Conservation (phyloP, 192 early-diverging fungal genomes). For the Paraglomus brasilianum region DNA sequence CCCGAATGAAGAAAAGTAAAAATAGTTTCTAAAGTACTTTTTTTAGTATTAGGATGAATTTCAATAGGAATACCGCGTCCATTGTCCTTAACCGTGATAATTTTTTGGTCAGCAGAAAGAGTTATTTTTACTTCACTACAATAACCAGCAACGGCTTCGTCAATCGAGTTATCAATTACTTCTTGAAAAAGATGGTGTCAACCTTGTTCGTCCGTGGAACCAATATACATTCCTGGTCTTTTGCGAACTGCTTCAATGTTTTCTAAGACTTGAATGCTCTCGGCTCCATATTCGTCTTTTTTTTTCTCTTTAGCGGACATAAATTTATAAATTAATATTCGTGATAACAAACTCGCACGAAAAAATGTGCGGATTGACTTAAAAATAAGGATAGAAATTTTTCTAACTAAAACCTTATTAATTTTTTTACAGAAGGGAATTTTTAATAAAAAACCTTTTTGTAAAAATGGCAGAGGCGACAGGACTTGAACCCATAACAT, state of each 20-base stretch:
- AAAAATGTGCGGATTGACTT: no score
- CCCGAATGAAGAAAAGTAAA: slow-evolving; percentile 1
- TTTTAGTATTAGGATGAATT: slow-evolving; percentile 7
- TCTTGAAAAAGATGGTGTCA: slow-evolving; percentile 21
- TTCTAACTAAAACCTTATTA: no score
- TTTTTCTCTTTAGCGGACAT: background rate
- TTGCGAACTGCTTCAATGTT: slow-evolving; percentile 8
- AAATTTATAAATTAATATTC: slow-evolving; percentile 1
- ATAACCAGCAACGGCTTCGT: slow-evolving; percentile 20
- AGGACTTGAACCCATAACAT: no score
- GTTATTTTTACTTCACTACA: slow-evolving; percentile 2
- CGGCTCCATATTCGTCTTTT: background rate
- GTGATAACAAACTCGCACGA: background rate
- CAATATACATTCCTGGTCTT: slow-evolving; percentile 12
- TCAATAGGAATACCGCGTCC: slow-evolving; percentile 7
- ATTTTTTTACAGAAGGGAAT: no score
- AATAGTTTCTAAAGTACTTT: slow-evolving; percentile 12
- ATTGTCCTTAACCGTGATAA: slow-evolving; percentile 3
- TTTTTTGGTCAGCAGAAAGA: slow-evolving; percentile 12
- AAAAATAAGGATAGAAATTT: no score
- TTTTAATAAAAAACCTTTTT: no score
- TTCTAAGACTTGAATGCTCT: slow-evolving; percentile 9
- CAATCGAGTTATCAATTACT: slow-evolving; percentile 18
- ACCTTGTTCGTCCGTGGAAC: slow-evolving; percentile 20
- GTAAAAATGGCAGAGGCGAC: no score